Conservation (phyloP, 352 stramenopile genomes). For the Phytopythium delawarense region DNA sequence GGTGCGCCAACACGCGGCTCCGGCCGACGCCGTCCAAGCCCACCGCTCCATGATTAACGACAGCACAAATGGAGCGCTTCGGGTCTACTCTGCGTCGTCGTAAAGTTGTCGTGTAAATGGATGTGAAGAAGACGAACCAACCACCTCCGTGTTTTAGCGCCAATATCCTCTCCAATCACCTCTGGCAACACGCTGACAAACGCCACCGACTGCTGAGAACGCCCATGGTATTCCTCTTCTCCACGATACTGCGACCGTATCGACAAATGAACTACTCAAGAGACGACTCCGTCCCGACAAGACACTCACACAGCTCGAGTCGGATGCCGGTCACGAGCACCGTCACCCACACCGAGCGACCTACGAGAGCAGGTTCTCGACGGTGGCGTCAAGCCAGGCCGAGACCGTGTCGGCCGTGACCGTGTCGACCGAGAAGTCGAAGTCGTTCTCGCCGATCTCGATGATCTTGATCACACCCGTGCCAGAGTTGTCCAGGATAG, state of each 20-base stretch:
- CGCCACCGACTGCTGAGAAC: not conserved
- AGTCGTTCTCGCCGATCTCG: conserved; percentile 38
- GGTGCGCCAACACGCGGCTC: not conserved
- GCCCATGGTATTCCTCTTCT: not conserved
- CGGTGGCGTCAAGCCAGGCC: conserved; percentile 29
- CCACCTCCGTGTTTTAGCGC: not conserved
- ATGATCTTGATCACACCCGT: conserved; percentile 43
- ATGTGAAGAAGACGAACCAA: not conserved
- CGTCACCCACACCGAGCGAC: not conserved
- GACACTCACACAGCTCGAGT: not conserved
- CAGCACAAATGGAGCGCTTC: no score
- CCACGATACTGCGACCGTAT: conserved; percentile 7
- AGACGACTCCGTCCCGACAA: not conserved
- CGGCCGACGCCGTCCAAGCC: no score
- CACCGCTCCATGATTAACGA: no score
- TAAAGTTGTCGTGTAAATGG: no score
- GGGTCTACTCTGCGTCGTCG: no score
- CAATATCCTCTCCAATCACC: not conserved
- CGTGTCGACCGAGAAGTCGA: conserved; percentile 32
- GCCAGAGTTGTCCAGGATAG: conserved; percentile 45
- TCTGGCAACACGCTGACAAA: not conserved
- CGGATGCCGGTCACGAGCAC: not conserved
- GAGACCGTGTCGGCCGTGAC: conserved; percentile 26
- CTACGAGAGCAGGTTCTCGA: conserved; percentile 37
- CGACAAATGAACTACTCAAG: conserved; percentile 1